Conservation (phyloP, 305 asterid genomes). For the Withania somnifera region DNA sequence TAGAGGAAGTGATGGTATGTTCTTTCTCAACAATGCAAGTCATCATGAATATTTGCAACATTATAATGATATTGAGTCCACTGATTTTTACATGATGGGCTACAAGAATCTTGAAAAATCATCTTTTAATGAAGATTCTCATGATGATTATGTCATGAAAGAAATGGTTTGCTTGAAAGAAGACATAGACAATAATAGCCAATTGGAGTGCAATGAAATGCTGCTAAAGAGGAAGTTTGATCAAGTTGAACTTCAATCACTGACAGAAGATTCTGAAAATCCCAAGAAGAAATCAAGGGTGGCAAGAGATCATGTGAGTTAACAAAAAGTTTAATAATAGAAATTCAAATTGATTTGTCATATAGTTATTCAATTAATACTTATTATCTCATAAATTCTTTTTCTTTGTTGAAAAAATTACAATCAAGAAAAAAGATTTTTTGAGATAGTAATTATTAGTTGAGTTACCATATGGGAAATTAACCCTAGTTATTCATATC, state of each 20-base stretch:
- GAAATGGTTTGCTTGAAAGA: not conserved
- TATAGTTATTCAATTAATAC: not conserved
- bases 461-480: not conserved
- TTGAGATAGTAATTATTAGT: no score
- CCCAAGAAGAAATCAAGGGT: constrained; percentile 48
- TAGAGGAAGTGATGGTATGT: not conserved
- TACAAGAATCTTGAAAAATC: not conserved
- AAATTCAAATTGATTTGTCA: not conserved
- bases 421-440: no score
- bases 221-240: constrained; percentile 31
- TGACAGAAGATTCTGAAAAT: not conserved
- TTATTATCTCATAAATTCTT: not conserved
- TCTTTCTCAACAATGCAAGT: not conserved
- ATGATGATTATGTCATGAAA: constrained; percentile 15
- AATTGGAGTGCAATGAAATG: not conserved
- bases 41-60: constrained; percentile 6
- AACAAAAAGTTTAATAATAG: not conserved
- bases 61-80: constrained; percentile 18
- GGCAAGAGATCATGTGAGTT: constrained; percentile 42
- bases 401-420: not conserved
- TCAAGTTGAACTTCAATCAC: not conserved
- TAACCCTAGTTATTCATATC: not conserved
- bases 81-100: constrained; percentile 11
- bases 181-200: not conserved
- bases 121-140: not conserved